These are phyloP conservation scores for Yamadazyma triangularis DNA, from an alignment of 1,139 yeast genomes.

Conservation along the genomic window DNA sequence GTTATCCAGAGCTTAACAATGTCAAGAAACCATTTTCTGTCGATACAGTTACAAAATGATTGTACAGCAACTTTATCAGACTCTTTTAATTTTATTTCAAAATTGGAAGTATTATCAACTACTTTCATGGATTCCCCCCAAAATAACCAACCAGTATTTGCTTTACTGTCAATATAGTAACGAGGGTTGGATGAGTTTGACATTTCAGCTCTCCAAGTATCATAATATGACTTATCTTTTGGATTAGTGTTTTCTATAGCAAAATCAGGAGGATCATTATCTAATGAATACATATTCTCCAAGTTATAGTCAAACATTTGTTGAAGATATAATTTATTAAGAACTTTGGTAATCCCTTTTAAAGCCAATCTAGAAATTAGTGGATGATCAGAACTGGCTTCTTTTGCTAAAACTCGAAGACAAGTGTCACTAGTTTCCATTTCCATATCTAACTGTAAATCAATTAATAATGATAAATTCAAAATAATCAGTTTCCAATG, in stretches of 20 bases:
- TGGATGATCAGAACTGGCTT: conserved; percentile 71
- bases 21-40: conserved; percentile 54
- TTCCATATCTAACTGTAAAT: conserved; percentile 55
- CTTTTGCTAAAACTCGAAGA: conserved; percentile 45
- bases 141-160: conserved; percentile 67
- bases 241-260: conserved; percentile 39
- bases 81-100: conserved; percentile 19
- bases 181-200: conserved; percentile 42
- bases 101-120: conserved; percentile 22
- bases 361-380: conserved; percentile 59
- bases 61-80: conserved; percentile 37
- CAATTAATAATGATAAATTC: conserved; percentile 50
- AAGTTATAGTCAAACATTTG: conserved; percentile 55
- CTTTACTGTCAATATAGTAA: conserved; percentile 55
- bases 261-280: conserved; percentile 35
- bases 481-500: conserved; percentile 72
- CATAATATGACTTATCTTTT: conserved; percentile 30
- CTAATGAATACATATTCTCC: conserved; percentile 39
- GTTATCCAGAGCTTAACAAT: conserved; percentile 55
- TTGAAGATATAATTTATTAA: conserved; percentile 48
- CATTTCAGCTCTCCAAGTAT: conserved; percentile 51
- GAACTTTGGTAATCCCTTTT: conserved; percentile 55
- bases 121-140: conserved; percentile 66
- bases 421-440: conserved; percentile 40
- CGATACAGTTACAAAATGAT: conserved; percentile 43